Evolutionary conservation across 2,329 filamentous ascomycete species (phyloP).

Genomic region (Huntiella bhutanensis): DNA sequence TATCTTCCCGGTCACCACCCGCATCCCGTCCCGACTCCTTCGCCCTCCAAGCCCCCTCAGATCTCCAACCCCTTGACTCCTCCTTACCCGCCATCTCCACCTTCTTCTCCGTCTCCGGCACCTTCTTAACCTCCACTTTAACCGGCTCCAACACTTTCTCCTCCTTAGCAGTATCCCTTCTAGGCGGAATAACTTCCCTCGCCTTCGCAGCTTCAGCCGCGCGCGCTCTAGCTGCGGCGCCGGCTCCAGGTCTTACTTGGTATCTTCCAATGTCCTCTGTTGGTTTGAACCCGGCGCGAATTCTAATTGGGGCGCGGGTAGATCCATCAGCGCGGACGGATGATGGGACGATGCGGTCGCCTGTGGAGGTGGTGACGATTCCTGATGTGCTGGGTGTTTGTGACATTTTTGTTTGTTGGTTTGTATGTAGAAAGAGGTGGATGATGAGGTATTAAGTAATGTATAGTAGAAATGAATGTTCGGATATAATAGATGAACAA

Average conservation of each 20-base stretch:
- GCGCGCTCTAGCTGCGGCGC: constrained; percentile 28
- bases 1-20: background rate
- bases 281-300: constrained; percentile 80
- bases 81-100: background rate
- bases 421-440: constrained; percentile 2
- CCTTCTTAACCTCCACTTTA: background rate
- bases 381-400: constrained; percentile 26
- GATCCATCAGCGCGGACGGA: constrained; percentile 76
- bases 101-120: background rate
- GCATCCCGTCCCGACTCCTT: background rate
- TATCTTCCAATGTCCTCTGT: constrained; percentile 93
- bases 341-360: constrained; percentile 74
- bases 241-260: constrained; percentile 77
- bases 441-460: constrained; percentile 5
- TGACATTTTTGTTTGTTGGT: background rate
- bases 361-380: constrained; percentile 59
- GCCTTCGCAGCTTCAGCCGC: background rate
- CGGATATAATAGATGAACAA: too few relatives aligned
- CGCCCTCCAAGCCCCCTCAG: background rate
- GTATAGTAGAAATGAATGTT: too few relatives aligned
- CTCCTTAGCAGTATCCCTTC: background rate
- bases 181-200: background rate
- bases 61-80: background rate
- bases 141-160: background rate
- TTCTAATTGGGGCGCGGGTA: constrained; percentile 83